Conservation (phyloP, 2,329 filamentous ascomycete genomes). For the Microdochium nivale region DNA sequence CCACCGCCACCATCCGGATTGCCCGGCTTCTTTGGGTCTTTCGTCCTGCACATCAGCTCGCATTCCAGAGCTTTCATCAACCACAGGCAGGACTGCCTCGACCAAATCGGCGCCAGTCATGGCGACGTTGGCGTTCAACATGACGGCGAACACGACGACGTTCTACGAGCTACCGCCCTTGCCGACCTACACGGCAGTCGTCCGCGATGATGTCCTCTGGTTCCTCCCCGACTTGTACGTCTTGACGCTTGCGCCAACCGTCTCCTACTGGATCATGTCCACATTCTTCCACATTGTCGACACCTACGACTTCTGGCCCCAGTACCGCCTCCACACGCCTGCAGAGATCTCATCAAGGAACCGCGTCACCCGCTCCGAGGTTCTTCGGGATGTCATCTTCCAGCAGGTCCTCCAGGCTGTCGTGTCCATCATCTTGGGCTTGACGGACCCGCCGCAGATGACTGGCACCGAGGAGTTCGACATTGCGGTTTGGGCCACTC, state of each 20-base stretch:
- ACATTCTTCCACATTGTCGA: constrained; percentile 84
- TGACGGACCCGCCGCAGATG: constrained; percentile 66
- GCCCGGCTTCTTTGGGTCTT: background rate
- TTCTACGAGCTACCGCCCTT: constrained; percentile 69
- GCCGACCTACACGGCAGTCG: constrained; percentile 67
- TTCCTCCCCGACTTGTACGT: constrained; percentile 77
- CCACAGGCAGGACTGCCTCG: background rate
- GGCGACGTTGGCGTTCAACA: constrained; percentile 30
- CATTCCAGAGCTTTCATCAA: background rate
- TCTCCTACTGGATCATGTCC: constrained; percentile 84
- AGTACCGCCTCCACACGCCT: constrained; percentile 91
- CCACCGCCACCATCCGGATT: background rate
- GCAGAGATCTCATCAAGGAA: constrained; percentile 84
- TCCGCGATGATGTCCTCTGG: constrained; percentile 63
- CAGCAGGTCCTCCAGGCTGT: constrained; percentile 85
- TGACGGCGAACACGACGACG: constrained; percentile 46
- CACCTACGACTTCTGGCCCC: constrained; percentile 72
- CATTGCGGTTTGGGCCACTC: constrained; percentile 80
- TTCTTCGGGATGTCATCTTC: constrained; percentile 81
- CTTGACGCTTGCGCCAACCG: constrained; percentile 64
- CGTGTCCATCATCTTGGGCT: constrained; percentile 57
- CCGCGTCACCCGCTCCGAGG: constrained; percentile 75
- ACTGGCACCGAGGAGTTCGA: constrained; percentile 77
- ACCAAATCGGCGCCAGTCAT: constrained; percentile 14
- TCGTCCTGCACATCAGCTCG: background rate